Evolutionary conservation across 495 filamentous ascomycete genomes (phyloP).

Genomic region (Trichocladium uniseriatum): DNA sequence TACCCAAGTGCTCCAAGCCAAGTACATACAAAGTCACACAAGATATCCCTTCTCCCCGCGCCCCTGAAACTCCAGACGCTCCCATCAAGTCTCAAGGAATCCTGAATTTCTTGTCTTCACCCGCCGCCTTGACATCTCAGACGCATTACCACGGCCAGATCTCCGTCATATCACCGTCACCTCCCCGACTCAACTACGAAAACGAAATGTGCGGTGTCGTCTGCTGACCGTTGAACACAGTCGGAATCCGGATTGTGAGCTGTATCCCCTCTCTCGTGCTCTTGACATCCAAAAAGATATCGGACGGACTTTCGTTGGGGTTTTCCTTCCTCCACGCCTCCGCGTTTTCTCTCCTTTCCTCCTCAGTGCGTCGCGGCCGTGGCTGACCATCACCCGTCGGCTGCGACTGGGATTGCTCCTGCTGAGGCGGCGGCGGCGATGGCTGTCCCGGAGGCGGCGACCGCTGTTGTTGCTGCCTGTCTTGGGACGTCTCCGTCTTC

Average conservation of each 20-base stretch:
- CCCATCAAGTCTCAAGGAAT: neutral
- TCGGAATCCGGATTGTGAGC: constrained; percentile 42
- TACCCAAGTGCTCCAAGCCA: too few species aligned
- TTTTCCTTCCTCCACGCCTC: constrained; percentile 31
- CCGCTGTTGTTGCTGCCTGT: neutral
- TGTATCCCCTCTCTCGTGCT: constrained; percentile 44
- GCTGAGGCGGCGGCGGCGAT: too few species aligned
- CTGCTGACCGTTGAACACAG: constrained; percentile 34
- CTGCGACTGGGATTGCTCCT: neutral
- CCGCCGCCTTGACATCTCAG: too few species aligned
- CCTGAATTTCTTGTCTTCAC: too few species aligned
- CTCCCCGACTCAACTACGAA: constrained; percentile 10
- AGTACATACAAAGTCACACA: too few species aligned
- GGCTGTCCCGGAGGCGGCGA: neutral
- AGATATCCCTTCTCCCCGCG: neutral
- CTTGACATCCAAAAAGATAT: constrained; percentile 45
- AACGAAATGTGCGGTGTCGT: constrained; percentile 27
- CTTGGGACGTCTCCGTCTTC: neutral
- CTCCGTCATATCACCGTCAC: neutral
- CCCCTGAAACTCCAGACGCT: neutral
- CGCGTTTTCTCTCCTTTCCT: constrained; percentile 32
- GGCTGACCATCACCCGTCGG: constrained; percentile 2
- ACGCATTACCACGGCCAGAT: too few species aligned
- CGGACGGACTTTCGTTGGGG: constrained; percentile 36
- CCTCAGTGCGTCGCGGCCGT: constrained; percentile 17